Evolutionary conservation across 176 grass and related monocot genomes (phyloP).

Genomic region (Cymbopogon citratus): DNA sequence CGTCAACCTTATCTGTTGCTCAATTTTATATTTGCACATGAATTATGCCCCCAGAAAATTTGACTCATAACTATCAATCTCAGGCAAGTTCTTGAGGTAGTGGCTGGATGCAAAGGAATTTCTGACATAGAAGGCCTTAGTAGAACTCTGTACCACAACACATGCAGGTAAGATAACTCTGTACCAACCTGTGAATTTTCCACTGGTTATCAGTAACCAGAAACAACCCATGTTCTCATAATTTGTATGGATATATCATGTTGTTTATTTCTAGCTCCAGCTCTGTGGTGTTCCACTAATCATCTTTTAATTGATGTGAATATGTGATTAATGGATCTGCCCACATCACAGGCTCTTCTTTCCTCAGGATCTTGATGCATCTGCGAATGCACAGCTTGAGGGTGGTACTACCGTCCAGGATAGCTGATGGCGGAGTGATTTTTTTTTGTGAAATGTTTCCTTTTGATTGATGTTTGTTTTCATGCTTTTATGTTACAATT

Average conservation of each 20-base stretch:
- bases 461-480: neutral
- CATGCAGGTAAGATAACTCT: conserved; percentile 61
- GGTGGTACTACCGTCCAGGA: conserved; percentile 36
- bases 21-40: neutral
- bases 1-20: neutral
- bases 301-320: neutral
- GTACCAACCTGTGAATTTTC: neutral
- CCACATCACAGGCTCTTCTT: conserved; percentile 74
- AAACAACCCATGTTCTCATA: neutral
- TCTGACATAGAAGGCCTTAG: conserved; percentile 66
- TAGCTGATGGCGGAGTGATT: conserved; percentile 26
- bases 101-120: conserved; percentile 84
- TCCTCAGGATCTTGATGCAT: conserved; percentile 78
- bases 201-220: neutral
- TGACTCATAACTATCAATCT: conserved; percentile 8
- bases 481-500: neutral
- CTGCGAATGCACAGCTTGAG: conserved; percentile 68
- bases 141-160: conserved; percentile 88
- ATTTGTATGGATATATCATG: neutral
- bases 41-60: neutral
- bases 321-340: neutral
- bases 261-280: neutral
- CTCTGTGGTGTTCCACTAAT: neutral
- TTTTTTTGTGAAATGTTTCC: neutral
- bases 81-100: conserved; percentile 93